Conservation (phyloP, 176 grass and related monocot genomes). For the Zoysia japonica region DNA sequence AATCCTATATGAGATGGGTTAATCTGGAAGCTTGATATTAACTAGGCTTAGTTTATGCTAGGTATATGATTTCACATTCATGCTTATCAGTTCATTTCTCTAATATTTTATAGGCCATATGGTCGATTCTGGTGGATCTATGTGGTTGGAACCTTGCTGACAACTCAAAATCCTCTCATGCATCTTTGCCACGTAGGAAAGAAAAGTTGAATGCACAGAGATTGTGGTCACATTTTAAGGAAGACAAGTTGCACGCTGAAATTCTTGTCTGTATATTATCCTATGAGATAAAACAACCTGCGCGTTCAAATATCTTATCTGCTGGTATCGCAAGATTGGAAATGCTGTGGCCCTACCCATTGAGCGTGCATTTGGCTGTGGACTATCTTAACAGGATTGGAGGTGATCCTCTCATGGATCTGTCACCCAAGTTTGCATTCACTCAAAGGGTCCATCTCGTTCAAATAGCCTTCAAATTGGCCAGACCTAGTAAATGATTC, state of each 20-base stretch:
- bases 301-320: not conserved
- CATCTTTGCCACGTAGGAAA: conserved; percentile 12
- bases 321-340: conserved; percentile 88
- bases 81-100: conserved; percentile 21
- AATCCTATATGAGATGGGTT: conserved; percentile 59
- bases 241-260: no score
- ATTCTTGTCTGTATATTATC: no score
- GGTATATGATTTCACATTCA: conserved; percentile 10
- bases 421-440: conserved; percentile 79
- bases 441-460: conserved; percentile 26
- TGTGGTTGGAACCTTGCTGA: conserved; percentile 84
- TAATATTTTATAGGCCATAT: conserved; percentile 62
- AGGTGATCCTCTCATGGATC: conserved; percentile 62
- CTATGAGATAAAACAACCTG: no score
- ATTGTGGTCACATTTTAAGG: no score
- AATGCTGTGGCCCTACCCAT: conserved; percentile 91
- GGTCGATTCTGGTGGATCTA: conserved; percentile 89
- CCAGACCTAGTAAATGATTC: not conserved
- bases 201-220: no score
- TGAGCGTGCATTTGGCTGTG: conserved; percentile 61
- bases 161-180: conserved; percentile 58
- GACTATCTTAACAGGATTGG: conserved; percentile 57
- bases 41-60: conserved; percentile 1
- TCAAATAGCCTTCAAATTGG: not conserved
- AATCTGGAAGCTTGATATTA: conserved; percentile 67